phyloP scores from a whole-genome alignment of 768 basidiomycete species.

The Suillus placidus region DNA sequence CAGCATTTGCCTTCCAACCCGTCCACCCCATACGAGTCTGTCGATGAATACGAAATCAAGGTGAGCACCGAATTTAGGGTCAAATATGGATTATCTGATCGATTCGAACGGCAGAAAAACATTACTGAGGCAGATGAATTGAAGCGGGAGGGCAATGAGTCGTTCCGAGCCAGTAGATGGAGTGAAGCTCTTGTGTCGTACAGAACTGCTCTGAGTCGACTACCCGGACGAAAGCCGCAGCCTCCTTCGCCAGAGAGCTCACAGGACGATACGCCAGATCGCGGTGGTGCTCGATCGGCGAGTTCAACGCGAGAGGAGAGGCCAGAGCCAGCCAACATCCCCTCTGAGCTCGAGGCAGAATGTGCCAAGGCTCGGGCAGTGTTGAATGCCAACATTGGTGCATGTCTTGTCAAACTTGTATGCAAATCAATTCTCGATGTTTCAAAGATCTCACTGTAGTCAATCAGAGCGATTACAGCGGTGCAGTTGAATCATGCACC shows the following conservation, averaged over 20 bases:
- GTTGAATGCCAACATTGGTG: slow-evolving; percentile 85
- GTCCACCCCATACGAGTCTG: background rate
- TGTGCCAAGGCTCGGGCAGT: slow-evolving; percentile 67
- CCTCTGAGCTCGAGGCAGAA: slow-evolving; percentile 45
- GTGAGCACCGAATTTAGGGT: background rate
- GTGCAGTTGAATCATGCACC: slow-evolving; percentile 79
- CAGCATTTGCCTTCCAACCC: slow-evolving; percentile 2
- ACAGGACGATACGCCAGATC: slow-evolving; percentile 17
- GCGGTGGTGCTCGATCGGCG: background rate
- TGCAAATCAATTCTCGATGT: slow-evolving; percentile 26
- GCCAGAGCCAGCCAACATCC: slow-evolving; percentile 16
- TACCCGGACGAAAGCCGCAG: slow-evolving; percentile 54
- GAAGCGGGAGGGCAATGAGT: slow-evolving; percentile 76
- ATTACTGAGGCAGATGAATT: slow-evolving; percentile 58
- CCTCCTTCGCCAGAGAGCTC: slow-evolving; percentile 23
- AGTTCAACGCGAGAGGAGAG: slow-evolving; percentile 19
- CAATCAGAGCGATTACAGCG: slow-evolving; percentile 71
- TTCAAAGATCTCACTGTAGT: slow-evolving; percentile 3
- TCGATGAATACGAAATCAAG: slow-evolving; percentile 1
- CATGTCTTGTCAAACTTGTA: slow-evolving; percentile 81
- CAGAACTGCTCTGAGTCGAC: slow-evolving; percentile 60
- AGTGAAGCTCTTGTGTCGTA: slow-evolving; percentile 73
- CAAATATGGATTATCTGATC: slow-evolving; percentile 1
- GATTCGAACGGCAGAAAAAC: slow-evolving; percentile 37
- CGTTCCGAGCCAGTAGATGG: slow-evolving; percentile 69